A percentile compares a stretch with the other conserved stretches of the same genome.
phyloP scores from a whole-genome alignment of 805 yeast species.

The Blastobotrys terrestris region DNA sequence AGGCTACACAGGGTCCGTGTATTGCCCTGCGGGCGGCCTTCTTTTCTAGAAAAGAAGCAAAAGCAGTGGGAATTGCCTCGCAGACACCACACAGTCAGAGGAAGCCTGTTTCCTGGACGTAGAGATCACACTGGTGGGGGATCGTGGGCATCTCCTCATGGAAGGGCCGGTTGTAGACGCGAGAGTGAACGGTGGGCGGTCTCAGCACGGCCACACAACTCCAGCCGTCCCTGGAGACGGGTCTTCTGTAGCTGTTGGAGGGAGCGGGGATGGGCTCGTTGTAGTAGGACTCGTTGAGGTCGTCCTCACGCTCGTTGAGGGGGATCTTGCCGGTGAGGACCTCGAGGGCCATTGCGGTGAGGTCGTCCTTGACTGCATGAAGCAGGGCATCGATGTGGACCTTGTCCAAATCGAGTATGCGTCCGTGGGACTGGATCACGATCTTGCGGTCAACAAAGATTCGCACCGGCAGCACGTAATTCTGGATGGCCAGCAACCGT shows the following conservation, averaged over 20 bases:
- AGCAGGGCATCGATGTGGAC: neutral
- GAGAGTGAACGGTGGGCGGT: neutral
- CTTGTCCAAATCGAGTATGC: neutral
- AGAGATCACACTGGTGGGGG: neutral
- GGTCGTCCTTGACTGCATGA: neutral
- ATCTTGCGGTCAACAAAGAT: conserved; percentile 11
- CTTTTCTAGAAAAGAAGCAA: neutral
- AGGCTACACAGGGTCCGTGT: too few relatives aligned
- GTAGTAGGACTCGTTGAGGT: neutral
- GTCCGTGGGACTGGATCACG: neutral
- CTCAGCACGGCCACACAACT: neutral
- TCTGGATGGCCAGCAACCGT: neutral
- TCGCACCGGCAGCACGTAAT: conserved; percentile 7
- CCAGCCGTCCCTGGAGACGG: neutral
- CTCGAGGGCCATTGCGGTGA: neutral
- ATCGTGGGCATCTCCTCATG: neutral
- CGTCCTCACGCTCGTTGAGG: neutral
- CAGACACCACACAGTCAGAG: neutral
- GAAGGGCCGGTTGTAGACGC: neutral
- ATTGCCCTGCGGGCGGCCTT: neutral
- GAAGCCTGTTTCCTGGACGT: too few relatives aligned
- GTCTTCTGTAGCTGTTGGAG: neutral
- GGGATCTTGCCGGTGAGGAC: neutral
- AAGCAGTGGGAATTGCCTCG: neutral
- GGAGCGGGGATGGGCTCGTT: neutral